Conservation (phyloP, 202 grass and related monocot genomes). For the Tripidium arundinaceum region DNA sequence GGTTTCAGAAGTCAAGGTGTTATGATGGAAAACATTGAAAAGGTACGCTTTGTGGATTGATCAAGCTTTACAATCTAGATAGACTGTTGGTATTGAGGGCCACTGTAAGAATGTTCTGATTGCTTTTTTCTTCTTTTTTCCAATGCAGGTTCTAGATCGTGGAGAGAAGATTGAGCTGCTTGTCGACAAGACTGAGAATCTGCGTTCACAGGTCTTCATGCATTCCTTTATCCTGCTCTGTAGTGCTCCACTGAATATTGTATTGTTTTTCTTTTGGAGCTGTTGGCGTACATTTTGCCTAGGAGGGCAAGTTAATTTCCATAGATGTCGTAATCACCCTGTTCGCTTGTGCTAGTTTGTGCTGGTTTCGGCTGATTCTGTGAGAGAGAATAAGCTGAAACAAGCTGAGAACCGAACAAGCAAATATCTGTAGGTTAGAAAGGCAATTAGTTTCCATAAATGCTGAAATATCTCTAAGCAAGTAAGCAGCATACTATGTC, state of each 20-base stretch:
- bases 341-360: no score
- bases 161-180: slow-evolving; percentile 84
- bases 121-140: background rate
- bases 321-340: background rate
- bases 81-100: background rate
- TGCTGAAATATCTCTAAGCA: background rate
- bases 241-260: background rate
- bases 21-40: slow-evolving; percentile 99
- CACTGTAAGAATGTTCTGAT: background rate
- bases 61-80: background rate
- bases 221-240: background rate
- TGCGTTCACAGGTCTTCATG: slow-evolving; percentile 58
- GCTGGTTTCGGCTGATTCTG: no score
- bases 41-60: slow-evolving; percentile 29
- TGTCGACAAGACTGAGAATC: slow-evolving; percentile 88
- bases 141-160: slow-evolving; percentile 69
- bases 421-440: background rate
- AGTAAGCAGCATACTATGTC: no score
- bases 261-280: background rate
- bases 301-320: background rate
- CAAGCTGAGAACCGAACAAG: no score
- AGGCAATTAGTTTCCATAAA: background rate
- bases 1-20: slow-evolving; percentile 95
- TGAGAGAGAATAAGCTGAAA: no score
- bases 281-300: background rate